phyloP scores from a whole-genome alignment of 257 asterid genomes.

The Solanum megistacrolobum region DNA sequence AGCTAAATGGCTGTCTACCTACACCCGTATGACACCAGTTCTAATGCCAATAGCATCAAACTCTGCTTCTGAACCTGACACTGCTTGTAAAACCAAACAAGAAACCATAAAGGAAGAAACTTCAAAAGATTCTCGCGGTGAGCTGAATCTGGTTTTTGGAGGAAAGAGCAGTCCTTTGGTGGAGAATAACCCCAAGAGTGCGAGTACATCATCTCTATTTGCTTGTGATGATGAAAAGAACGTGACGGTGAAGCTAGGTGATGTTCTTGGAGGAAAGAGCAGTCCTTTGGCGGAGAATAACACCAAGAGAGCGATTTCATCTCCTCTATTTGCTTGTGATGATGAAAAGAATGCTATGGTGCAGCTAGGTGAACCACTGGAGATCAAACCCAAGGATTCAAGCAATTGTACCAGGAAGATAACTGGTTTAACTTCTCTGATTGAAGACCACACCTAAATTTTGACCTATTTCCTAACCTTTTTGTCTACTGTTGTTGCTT shows the following conservation, averaged over 20 bases:
- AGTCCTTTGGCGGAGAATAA: not conserved
- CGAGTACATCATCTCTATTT: not conserved
- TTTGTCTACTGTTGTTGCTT: not conserved
- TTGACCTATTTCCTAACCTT: conserved; percentile 9
- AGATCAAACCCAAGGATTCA: conserved; percentile 38
- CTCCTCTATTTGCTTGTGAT: not conserved
- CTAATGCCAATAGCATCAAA: not conserved
- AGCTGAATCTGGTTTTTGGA: conserved; percentile 11
- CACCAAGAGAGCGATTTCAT: not conserved
- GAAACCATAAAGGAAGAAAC: not conserved
- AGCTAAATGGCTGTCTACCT: conserved; percentile 81
- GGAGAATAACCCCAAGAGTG: not conserved
- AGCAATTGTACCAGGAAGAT: conserved; percentile 41
- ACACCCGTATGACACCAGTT: conserved; percentile 19
- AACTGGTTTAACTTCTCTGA: conserved; percentile 67
- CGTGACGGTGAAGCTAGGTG: not conserved
- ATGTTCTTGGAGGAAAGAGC: conserved; percentile 13
- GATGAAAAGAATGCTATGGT: not conserved
- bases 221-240: not conserved
- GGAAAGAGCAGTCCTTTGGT: conserved; percentile 8
- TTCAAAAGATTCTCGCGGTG: not conserved
- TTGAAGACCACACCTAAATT: conserved; percentile 35
- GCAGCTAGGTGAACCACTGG: conserved; percentile 39
- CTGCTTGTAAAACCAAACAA: not conserved
- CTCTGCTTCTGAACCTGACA: not conserved